A percentile compares a stretch with the other conserved stretches of the same genome.
phyloP scores from a whole-genome alignment of 441 rosid genomes.

The Gossypium schwendimanii region DNA sequence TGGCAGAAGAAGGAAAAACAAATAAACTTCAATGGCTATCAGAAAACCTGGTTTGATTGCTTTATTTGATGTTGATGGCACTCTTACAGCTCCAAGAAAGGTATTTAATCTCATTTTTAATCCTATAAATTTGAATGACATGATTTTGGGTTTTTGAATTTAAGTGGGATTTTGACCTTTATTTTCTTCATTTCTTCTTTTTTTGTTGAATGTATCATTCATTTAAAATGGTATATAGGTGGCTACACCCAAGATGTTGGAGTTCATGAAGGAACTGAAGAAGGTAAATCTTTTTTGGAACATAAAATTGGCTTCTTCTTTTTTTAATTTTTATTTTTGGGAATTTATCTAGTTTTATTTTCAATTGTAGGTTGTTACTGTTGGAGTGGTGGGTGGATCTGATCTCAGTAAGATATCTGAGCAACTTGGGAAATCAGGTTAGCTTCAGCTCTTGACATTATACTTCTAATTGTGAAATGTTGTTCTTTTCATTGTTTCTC shows the following conservation, averaged over 20 bases:
- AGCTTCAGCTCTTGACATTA: slow-evolving; percentile 1
- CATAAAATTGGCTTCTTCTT: not conserved
- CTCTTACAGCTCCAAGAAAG: slow-evolving; percentile 97
- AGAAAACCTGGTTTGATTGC: slow-evolving; percentile 59
- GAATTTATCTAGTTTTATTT: not conserved
- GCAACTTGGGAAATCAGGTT: slow-evolving; percentile 89
- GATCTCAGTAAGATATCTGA: slow-evolving; percentile 82
- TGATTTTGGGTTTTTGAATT: not conserved
- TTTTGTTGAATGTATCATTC: not conserved
- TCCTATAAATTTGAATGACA: not conserved
- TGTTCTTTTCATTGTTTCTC: not conserved
- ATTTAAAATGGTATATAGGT: slow-evolving; percentile 22
- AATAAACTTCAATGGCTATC: slow-evolving; percentile 33
- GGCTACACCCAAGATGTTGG: slow-evolving; percentile 48
- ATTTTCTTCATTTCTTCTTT: not conserved
- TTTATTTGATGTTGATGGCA: slow-evolving; percentile 56
- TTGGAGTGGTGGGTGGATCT: slow-evolving; percentile 97
- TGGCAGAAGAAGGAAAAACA: not conserved
- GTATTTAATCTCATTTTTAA: slow-evolving; percentile 18
- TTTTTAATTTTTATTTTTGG: not conserved
- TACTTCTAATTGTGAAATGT: not conserved
- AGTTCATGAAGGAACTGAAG: slow-evolving; percentile 64
- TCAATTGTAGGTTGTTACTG: slow-evolving; percentile 58
- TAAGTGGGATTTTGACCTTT: slow-evolving; percentile 3
- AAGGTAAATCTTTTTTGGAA: slow-evolving; percentile 36